Evolutionary conservation across 192 early-diverging fungal species (phyloP), one percentile per base, ranked within the genome.

Genomic region (Podila minutissima): DNA sequence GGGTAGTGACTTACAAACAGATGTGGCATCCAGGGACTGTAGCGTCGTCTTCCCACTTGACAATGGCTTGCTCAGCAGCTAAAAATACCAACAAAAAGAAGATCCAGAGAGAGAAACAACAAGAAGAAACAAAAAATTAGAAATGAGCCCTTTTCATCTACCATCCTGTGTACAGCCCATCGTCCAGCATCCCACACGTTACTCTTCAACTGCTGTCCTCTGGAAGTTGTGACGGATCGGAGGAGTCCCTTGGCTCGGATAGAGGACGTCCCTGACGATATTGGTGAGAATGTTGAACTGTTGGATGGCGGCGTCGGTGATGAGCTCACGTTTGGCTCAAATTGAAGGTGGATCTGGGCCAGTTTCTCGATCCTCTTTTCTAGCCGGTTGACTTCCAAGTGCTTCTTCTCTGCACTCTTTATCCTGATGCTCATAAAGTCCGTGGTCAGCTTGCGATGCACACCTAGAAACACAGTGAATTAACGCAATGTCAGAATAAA

Each of bases 311-410:
- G 28, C 6, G 62, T 31, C 17, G 75, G 65, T 1, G 71, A 62
- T 3, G 64, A 64, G 37, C 63, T 53, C 17, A 29, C 20, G 15
- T 69, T 59, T 29, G 53, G 19, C 3, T 68, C 71, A 51, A 55
- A 71, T 19, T 70, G 71, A 29, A 48, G 32, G 46, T 74, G 72
- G 11, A 69, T 69, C 72, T 70, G 69, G 11, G 77, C 75, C 50
- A 94, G 85, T 67, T 91, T 89, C 83, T 95, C 94, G 32, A 95
- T 72, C 4, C 94, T 86, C 72, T 92, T 91, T 71, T 94, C 93
- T 5, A 93, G 77, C 41, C 92, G 84, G 69, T 93, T 95, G 5
- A 88, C 87, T 64, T 93, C 94, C 38, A 95, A 74, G 60, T 90
- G 89, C 10, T 90, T 87, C 17, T 81, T 78, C 35, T 89, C 90